Evolutionary conservation across 257 asterid genomes (phyloP).

Genomic region (Ocimum tenuiflorum): DNA sequence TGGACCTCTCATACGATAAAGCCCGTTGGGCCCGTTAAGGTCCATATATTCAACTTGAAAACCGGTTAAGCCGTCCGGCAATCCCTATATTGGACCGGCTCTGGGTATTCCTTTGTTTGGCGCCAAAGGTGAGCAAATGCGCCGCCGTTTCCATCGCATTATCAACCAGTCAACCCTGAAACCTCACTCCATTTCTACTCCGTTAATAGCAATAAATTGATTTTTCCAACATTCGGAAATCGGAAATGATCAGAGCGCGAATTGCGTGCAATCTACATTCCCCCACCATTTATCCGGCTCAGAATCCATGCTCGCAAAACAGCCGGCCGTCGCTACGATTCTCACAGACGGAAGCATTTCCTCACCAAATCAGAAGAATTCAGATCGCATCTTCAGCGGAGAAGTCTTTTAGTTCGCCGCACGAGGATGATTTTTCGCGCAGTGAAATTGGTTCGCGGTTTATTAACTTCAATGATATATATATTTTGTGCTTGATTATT

Average conservation of each 20-base stretch:
- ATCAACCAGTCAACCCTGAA: not conserved
- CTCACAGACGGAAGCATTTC: conserved; percentile 5
- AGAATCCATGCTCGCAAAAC: conserved; percentile 9
- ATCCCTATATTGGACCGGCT: too few species aligned
- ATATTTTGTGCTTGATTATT: not conserved
- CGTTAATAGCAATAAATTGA: not conserved
- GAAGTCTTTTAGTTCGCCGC: conserved; percentile 3
- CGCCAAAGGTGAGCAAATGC: conserved; percentile 18
- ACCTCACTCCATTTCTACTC: not conserved
- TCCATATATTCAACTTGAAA: too few species aligned
- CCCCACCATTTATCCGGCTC: not conserved
- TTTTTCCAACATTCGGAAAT: not conserved
- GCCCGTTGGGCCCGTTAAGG: too few species aligned
- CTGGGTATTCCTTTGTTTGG: conserved; percentile 1
- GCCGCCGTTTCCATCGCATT: not conserved
- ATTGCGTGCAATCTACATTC: conserved; percentile 7
- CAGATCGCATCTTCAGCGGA: conserved; percentile 9
- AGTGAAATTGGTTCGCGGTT: not conserved
- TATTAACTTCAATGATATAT: not conserved
- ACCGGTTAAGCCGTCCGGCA: too few species aligned
- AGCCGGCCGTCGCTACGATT: conserved; percentile 4
- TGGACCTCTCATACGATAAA: too few species aligned
- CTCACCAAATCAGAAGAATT: conserved; percentile 16
- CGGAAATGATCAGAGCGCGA: conserved; percentile 24
- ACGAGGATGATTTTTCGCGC: conserved; percentile 3